Evolutionary conservation across 352 stramenopile species (phyloP).

Genomic region (Elongisporangium prolatum): DNA sequence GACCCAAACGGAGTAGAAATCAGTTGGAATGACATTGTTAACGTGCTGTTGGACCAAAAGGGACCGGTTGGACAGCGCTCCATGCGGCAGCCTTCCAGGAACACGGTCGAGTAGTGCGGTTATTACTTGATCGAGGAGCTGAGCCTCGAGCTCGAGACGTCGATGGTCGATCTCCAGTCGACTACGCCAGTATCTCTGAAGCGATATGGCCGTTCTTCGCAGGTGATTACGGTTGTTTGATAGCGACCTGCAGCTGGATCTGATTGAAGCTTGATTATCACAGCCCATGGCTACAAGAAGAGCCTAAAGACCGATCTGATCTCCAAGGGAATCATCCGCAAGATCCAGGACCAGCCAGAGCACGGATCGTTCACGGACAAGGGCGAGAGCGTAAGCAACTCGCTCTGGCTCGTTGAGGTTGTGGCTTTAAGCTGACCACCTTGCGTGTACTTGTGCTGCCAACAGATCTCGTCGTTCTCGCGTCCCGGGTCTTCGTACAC

Average conservation of each 20-base stretch:
- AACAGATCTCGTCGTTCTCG: slow-evolving; percentile 70
- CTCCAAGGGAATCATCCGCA: slow-evolving; percentile 59
- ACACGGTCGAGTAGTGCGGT: slow-evolving; percentile 53
- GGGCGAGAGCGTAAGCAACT: slow-evolving; percentile 10
- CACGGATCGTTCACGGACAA: slow-evolving; percentile 36
- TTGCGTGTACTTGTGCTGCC: background rate
- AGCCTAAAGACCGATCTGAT: slow-evolving; percentile 55
- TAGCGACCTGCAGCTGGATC: background rate
- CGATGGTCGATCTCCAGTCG: slow-evolving; percentile 44
- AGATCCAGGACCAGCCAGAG: slow-evolving; percentile 51
- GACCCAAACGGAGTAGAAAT: background rate
- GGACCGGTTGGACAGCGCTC: slow-evolving; percentile 59
- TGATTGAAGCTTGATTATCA: slow-evolving; percentile 3
- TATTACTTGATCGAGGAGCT: slow-evolving; percentile 42
- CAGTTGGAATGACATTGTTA: background rate
- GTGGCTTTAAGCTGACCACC: background rate
- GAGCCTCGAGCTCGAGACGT: slow-evolving; percentile 37
- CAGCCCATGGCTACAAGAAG: slow-evolving; percentile 41
- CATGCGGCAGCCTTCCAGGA: slow-evolving; percentile 66
- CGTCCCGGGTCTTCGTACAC: slow-evolving; percentile 70
- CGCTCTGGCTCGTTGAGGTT: background rate
- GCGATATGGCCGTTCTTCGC: slow-evolving; percentile 70
- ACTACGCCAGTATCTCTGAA: slow-evolving; percentile 72
- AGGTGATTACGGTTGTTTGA: slow-evolving; percentile 13
- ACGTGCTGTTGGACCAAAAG: slow-evolving; percentile 10